Evolutionary conservation across 1,284 basidiomycete species (phyloP), one percentile per base, ranked within the genome.

Genomic region (Heterobasidion irregulare): DNA sequence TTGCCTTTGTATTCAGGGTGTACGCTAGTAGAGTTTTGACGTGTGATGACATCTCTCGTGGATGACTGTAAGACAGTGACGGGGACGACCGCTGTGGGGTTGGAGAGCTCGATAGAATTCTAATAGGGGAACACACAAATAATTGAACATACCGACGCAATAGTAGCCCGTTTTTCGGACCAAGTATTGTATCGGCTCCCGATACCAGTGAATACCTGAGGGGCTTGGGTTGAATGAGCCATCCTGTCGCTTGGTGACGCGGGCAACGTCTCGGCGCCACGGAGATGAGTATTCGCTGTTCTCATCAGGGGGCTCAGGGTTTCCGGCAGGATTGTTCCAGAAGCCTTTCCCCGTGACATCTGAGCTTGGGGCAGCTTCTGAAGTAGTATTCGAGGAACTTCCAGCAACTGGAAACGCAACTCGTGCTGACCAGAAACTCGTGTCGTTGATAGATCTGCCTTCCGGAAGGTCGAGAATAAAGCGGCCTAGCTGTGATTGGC

Each of bases 141-240:
- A 54, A 47, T 15, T 41, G 45, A 7, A 75, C 84, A 72, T 70
- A 83, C 92, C 94, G 62, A 96, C 86, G 68, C 95, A 98, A 69
- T 97, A 98, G 69, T 97, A 98, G 2, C 95, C 96, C 2, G 90
- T 93, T 68, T 88, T 87, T 19, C 76, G 75, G n/a, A 99, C 92
- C 34, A 77, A 69, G 68, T 98, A 98, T 49, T 84, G 80, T 58
- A 89, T 86, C 9, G 88, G 80, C 47, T 76, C 72, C 2, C 70
- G 68, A 64, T 91, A 92, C 50, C 66, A 60, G 35, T 83, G 68
- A 8, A 79, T 68, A 19, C 74, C 75, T 19, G 71, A 66, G 10
- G 80, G 76, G 61, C 76, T 80, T 18, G 76, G 72, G 59, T 79
- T 79, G 36, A 72, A 62, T 8, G 59, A 62, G 26, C 47, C 60